Percentiles rank a stretch among this genome's conserved stretches.
Evolutionary conservation across 23 red algal species (phyloP).

Genomic region (Chondrus crispus): DNA sequence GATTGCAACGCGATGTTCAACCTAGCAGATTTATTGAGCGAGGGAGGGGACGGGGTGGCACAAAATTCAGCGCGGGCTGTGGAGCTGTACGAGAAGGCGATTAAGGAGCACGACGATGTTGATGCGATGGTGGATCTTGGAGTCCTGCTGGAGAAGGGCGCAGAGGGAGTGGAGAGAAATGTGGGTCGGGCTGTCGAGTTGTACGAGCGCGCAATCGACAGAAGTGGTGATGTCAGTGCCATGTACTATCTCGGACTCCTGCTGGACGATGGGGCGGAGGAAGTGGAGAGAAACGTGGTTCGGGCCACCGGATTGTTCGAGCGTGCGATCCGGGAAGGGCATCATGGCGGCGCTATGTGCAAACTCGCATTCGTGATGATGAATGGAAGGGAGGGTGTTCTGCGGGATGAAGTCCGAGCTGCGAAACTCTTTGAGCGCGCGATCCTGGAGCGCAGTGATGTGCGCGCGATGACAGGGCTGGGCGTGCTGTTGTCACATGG

Average conservation of each 20-base stretch:
- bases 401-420: not conserved
- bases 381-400: not conserved
- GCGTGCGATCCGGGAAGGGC: not conserved
- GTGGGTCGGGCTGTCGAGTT: not conserved
- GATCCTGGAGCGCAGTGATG: not conserved
- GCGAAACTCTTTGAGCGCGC: not conserved
- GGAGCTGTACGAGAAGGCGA: not conserved
- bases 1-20: not conserved
- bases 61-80: not conserved
- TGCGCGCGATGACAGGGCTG: conserved; percentile 9
- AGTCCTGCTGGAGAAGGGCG: conserved; percentile 1
- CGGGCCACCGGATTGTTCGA: not conserved
- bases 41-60: not conserved
- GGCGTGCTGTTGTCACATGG: not conserved
- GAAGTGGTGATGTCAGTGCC: not conserved
- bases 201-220: not conserved
- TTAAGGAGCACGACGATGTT: not conserved
- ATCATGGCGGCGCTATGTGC: not conserved
- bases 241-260: not conserved
- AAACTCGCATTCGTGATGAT: not conserved
- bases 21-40: not conserved
- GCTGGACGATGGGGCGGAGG: not conserved
- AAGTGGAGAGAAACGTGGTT: not conserved
- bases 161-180: not conserved
- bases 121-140: conserved; percentile 14